Conservation (phyloP, 2,329 filamentous ascomycete genomes). For the Zymoseptoria ardabiliae region DNA sequence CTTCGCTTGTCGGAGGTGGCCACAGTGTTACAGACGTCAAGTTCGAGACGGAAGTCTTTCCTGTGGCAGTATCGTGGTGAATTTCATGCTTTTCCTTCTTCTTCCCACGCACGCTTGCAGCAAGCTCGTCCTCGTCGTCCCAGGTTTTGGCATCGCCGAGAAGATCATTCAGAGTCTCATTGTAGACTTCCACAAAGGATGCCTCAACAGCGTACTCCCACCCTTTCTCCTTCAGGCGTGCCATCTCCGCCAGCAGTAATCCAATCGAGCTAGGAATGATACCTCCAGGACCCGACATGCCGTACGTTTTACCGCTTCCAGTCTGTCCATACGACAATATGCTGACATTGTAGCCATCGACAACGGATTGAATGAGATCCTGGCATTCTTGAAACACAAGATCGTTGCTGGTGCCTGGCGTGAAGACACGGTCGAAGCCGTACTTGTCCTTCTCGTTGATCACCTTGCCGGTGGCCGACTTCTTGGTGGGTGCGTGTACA, state of each 20-base stretch:
- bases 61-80: constrained; percentile 72
- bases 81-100: constrained; percentile 78
- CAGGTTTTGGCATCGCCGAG: constrained; percentile 64
- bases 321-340: constrained; percentile 99
- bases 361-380: constrained; percentile 88
- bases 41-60: constrained; percentile 75
- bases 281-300: constrained; percentile 84
- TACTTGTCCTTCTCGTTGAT: constrained; percentile 76
- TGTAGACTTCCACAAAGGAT: constrained; percentile 95
- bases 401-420: constrained; percentile 66
- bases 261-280: constrained; percentile 92
- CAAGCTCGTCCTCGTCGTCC: constrained; percentile 35
- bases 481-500: constrained; percentile 75
- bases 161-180: constrained; percentile 90
- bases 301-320: constrained; percentile 91
- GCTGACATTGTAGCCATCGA: constrained; percentile 97
- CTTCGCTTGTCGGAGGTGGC: constrained; percentile 64
- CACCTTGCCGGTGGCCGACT: constrained; percentile 68
- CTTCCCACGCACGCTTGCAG: constrained; percentile 22
- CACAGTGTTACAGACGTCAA: constrained; percentile 71
- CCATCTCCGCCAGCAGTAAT: constrained; percentile 88
- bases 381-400: constrained; percentile 95
- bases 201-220: constrained; percentile 95
- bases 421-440: constrained; percentile 88
- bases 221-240: constrained; percentile 76